Base-by-base conservation (phyloP, 176 grass and related monocot genomes). In the Eleusine coracana region DNA sequence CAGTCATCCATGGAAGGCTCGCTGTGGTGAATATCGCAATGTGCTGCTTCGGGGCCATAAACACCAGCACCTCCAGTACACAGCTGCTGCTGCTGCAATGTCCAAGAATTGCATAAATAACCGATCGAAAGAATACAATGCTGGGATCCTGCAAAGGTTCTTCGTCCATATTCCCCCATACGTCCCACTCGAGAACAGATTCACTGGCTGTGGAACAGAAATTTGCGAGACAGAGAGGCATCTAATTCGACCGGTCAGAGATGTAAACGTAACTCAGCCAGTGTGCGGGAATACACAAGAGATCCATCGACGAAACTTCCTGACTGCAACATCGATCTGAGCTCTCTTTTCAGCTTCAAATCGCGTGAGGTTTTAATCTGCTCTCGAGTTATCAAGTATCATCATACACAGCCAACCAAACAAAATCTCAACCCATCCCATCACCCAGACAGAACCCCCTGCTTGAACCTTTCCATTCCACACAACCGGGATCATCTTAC, bases 1-100 rank as follows among this genome's bases (percentile, higher is more conserved):
- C 96, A 12, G 96, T 98, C 96, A 96, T 98, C 96, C 96, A 98
- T 2, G 93, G 91, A 68, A 98, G 80, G 83, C 91, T 93, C 60
- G 93, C 96, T 38, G 96, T 99, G 80, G 96, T 99, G 72, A 99
- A 96, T 83, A 99, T 96, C 0, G 85, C 70, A 44, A 99, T 80
- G 80, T 90, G 89, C 68, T 91, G 89, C 84, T 88, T 94, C 66
- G 28, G 41, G 42, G 87, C 83, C 96, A 99, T 95, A 11, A 42
- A 15, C 51, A 54, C 63, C 13, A 37, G 50, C 74, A 70, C 68
- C 40, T 40, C 70, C 31, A 49, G 84, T 61, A 69, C 59, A 66
- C 78, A 66, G 49, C 79, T 49, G 68, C 73, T 60, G 70, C 88
- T 79, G 80, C 88, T 79, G 80, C 42, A 90, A 86, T 63, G 52